phyloP scores from a whole-genome alignment of 2,329 filamentous ascomycete genomes.

The Calycina herbarum region DNA sequence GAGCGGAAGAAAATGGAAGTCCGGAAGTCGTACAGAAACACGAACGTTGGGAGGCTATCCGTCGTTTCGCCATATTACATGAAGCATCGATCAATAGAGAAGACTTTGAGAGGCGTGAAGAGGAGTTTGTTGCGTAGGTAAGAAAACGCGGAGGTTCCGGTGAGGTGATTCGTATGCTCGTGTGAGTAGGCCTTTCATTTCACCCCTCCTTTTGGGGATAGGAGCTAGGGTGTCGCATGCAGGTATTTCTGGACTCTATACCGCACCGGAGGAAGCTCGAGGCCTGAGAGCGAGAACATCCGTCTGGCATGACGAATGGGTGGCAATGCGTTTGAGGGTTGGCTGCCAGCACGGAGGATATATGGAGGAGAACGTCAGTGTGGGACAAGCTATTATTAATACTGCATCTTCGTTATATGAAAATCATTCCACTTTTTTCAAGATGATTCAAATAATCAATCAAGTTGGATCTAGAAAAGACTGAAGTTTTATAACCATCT shows the following conservation, averaged over 20 bases:
- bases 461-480: too few species aligned
- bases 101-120: too few species aligned
- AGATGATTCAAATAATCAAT: too few species aligned
- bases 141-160: background rate
- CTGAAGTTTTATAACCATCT: too few species aligned
- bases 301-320: background rate
- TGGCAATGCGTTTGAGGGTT: too few species aligned
- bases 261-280: background rate
- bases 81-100: too few species aligned
- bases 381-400: too few species aligned
- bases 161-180: background rate
- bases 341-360: too few species aligned
- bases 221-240: background rate
- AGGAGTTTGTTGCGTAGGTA: background rate
- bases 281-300: background rate
- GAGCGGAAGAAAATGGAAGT: constrained; percentile 24
- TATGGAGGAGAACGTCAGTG: too few species aligned
- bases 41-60: constrained; percentile 10
- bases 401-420: too few species aligned
- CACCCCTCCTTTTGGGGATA: background rate
- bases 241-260: background rate
- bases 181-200: background rate
- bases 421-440: too few species aligned
- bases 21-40: constrained; percentile 26
- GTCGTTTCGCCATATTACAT: constrained; percentile 16